These are phyloP conservation scores for Dalbergia cultrata DNA, from an alignment of 306 rosid genomes.

Conservation along the genomic window DNA sequence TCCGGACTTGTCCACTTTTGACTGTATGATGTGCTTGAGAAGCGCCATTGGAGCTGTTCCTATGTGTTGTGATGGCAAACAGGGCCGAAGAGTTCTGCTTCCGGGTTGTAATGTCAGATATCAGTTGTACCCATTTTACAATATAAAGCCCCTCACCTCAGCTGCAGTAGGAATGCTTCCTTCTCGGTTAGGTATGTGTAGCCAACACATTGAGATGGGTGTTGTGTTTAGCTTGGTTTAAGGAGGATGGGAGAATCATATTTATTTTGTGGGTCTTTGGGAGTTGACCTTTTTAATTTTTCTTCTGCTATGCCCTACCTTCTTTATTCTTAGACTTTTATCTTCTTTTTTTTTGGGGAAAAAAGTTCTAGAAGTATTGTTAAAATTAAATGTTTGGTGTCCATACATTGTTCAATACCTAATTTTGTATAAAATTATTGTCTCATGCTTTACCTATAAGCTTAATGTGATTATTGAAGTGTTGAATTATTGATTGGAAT, in stretches of 20 bases:
- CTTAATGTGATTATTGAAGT: no score
- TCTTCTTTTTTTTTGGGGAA: no score
- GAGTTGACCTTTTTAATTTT: no score
- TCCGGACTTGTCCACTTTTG: slow-evolving; percentile 35
- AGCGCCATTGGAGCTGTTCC: slow-evolving; percentile 45
- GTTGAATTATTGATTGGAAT: no score
- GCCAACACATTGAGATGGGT: not conserved
- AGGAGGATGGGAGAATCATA: no score
- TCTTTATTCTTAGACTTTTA: no score
- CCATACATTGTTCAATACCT: no score
- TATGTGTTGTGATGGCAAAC: slow-evolving; percentile 43
- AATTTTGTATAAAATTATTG: no score
- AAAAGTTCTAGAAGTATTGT: no score
- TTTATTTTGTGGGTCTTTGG: no score
- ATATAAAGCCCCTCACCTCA: slow-evolving; percentile 22
- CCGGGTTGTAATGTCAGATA: slow-evolving; percentile 51
- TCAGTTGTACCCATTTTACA: slow-evolving; percentile 48
- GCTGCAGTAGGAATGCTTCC: not conserved
- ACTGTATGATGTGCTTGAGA: slow-evolving; percentile 41
- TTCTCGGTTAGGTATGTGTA: slow-evolving; percentile 41
- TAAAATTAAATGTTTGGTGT: no score
- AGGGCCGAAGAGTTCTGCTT: slow-evolving; percentile 48
- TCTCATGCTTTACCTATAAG: no score
- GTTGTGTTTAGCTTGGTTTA: not conserved
- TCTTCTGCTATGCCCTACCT: not conserved